Percentiles rank a stretch among this genome's conserved stretches.
Conservation (phyloP, 805 yeast species). For the Pichia sporocuriosa region DNA sequence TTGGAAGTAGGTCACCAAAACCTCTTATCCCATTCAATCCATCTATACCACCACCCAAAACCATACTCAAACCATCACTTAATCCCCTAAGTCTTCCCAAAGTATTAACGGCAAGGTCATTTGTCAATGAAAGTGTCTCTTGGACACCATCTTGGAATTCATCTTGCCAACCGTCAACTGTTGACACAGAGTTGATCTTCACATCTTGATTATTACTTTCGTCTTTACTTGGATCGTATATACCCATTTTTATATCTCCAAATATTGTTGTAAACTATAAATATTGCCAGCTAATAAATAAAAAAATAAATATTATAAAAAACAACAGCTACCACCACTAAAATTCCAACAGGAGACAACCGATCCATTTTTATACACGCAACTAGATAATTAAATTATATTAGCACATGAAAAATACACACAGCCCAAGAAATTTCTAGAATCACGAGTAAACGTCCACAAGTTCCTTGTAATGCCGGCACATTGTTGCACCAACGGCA, state of each 20-base stretch:
- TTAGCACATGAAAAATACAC: neutral
- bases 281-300: no score
- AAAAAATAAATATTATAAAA: no score
- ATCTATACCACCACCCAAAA: conserved; percentile 2
- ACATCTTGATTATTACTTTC: conserved; percentile 1
- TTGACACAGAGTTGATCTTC: conserved; percentile 4
- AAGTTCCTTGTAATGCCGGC: conserved; percentile 3
- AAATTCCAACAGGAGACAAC: no score
- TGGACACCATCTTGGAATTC: conserved; percentile 1
- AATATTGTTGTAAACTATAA: no score
- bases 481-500: neutral
- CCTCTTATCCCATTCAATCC: neutral
- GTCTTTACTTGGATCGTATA: conserved; percentile 11
- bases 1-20: neutral
- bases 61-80: conserved; percentile 5
- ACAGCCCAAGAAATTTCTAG: neutral
- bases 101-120: conserved; percentile 13
- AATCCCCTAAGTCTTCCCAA: conserved; percentile 8
- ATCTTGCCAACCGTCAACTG: neutral
- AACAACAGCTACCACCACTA: no score
- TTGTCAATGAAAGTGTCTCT: conserved; percentile 12
- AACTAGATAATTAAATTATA: no score
- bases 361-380: no score
- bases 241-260: conserved; percentile 8
- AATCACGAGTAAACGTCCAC: conserved; percentile 1